Conservation (phyloP, 768 basidiomycete species). For the Mycena alexandri region DNA sequence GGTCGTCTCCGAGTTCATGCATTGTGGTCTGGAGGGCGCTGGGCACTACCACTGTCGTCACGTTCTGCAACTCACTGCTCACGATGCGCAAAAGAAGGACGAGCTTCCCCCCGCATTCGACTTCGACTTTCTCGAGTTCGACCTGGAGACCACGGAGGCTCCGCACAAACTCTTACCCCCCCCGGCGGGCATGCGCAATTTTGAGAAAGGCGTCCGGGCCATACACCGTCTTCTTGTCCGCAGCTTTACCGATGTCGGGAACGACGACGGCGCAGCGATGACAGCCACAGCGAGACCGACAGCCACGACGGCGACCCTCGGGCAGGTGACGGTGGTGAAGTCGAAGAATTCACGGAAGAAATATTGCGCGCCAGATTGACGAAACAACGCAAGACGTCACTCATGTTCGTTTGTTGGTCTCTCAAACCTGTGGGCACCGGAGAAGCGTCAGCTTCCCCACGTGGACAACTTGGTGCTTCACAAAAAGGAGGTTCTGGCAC, state of each 20-base stretch:
- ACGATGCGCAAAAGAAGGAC: no score
- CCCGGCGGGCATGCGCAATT: background rate
- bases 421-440: slow-evolving; percentile 15
- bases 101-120: no score
- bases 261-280: background rate
- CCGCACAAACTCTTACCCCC: background rate
- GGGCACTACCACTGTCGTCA: no score
- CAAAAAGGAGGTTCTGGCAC: background rate
- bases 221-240: slow-evolving; percentile 9
- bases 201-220: slow-evolving; percentile 6
- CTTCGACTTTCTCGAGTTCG: no score
- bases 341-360: slow-evolving; percentile 3
- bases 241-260: background rate
- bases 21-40: background rate
- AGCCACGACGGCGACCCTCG: background rate
- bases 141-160: no score
- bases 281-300: background rate
- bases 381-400: background rate
- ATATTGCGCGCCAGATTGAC: background rate
- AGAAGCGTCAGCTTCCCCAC: no score
- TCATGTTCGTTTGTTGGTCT: slow-evolving; percentile 19
- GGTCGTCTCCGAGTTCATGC: slow-evolving; percentile 36
- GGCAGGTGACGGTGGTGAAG: no score
- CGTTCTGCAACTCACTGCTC: no score
- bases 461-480: background rate